Evolutionary conservation across 2,329 filamentous ascomycete species (phyloP), one percentile per base, ranked within the genome.

Genomic region (Xylaria sp.): DNA sequence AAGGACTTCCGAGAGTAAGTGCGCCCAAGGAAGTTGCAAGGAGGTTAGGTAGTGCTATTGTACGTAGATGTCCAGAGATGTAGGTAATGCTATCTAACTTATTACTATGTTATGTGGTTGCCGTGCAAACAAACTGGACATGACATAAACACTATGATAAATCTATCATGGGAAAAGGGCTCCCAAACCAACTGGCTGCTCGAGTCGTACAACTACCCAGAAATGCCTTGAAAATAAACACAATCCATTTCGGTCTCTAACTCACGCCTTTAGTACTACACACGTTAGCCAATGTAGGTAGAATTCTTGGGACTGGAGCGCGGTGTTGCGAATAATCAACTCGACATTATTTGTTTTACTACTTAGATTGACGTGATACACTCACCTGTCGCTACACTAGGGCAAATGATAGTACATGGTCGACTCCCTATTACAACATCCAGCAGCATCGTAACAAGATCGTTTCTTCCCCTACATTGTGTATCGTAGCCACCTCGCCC

Each of bases 361-460:
- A 39, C 34, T 13, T 62, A 58, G 4, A 43, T 23, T 41, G 18
- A 65, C 20, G 36, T 34, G 18, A 60, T 55, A 53, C 23, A n/a
- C 34, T 45, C 45, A n/a, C n/a, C 15, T 39, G 23, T 45, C 23
- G 52, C 50, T 46, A 58, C 18, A 56, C 46, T 20, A 34, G 18
- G 28, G n/a, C 12, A 28, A n/a, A 45, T 59, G 13, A 56, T 50
- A 15, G 30, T 68, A 68, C 46, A 61, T 46, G 18, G 20, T 30
- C 18, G n/a, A 60, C 15, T 60, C 23, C 28, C 63, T 32, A 41
- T 52, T 23, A 23, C 34, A 32, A 58, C 12, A 61, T 61, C 52
- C 10, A n/a, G 43, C 25, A 57, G n/a, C 36, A 65, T 65, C 20
- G 13, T 41, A 9, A 36, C 34, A 65, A 64, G n/a, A 60, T 56